These are phyloP conservation scores for Pichia phayaonensis DNA, from an alignment of 805 yeast genomes.

Conservation along the genomic window DNA sequence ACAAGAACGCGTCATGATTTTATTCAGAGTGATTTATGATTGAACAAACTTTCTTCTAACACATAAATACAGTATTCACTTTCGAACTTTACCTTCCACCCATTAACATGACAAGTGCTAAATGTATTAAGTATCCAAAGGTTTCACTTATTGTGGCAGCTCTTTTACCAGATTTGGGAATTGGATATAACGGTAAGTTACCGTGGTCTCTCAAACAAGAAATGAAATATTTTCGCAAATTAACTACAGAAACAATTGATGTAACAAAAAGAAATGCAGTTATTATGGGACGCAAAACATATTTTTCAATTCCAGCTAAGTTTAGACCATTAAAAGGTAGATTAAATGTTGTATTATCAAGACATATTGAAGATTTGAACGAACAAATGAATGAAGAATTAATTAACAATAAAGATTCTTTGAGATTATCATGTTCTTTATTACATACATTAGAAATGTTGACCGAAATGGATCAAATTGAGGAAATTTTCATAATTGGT, in stretches of 20 bases:
- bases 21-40: too few species aligned
- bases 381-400: conserved; percentile 24
- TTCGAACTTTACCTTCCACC: background rate
- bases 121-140: conserved; percentile 21
- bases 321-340: conserved; percentile 80
- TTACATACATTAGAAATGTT: conserved; percentile 34
- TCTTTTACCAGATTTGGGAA: conserved; percentile 69
- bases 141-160: conserved; percentile 80
- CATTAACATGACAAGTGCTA: conserved; percentile 2
- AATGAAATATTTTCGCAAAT: conserved; percentile 74
- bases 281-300: conserved; percentile 92
- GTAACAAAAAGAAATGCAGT: conserved; percentile 57
- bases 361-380: conserved; percentile 27
- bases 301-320: conserved; percentile 84
- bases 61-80: too few species aligned
- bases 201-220: conserved; percentile 88
- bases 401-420: conserved; percentile 6
- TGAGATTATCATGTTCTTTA: conserved; percentile 34
- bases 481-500: conserved; percentile 76
- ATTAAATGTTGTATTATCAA: conserved; percentile 66
- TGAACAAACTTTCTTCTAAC: too few species aligned
- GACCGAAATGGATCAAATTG: conserved; percentile 30
- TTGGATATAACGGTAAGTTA: conserved; percentile 70
- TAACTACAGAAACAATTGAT: conserved; percentile 43
- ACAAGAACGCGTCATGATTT: background rate